Percentiles rank a stretch among this genome's conserved stretches.
Evolutionary conservation across 75 land plant species (phyloP).

Genomic region (Selaginella moellendorffii): DNA sequence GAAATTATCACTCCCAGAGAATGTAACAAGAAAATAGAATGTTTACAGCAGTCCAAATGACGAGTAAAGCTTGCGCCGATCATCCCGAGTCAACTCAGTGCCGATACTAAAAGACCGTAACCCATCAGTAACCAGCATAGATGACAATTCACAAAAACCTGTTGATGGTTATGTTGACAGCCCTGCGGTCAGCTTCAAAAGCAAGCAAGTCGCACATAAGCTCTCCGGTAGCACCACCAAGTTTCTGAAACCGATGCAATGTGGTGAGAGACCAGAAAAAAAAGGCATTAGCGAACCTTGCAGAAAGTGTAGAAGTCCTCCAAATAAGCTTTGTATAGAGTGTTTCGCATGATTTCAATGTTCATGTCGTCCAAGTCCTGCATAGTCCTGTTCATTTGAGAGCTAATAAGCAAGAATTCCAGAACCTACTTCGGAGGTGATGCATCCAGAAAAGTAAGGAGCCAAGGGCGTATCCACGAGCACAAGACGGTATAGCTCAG

Average conservation of each 20-base stretch:
- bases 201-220: constrained; percentile 93
- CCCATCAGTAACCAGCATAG: not conserved
- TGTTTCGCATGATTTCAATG: constrained; percentile 98
- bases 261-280: not conserved
- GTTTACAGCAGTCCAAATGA: constrained; percentile 90
- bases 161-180: constrained; percentile 91
- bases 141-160: constrained; percentile 28
- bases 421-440: constrained; percentile 80
- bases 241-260: constrained; percentile 37
- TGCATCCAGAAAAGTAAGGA: constrained; percentile 96
- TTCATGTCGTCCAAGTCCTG: constrained; percentile 99
- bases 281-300: constrained; percentile 35
- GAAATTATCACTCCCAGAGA: not conserved
- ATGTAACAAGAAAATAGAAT: not conserved
- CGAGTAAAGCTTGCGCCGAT: constrained; percentile 87
- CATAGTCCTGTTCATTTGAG: not conserved
- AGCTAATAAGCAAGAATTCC: too few species aligned
- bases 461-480: constrained; percentile 98
- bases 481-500: constrained; percentile 92
- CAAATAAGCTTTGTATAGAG: constrained; percentile 95
- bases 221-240: constrained; percentile 93
- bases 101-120: constrained; percentile 52
- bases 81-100: constrained; percentile 93
- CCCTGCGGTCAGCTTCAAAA: constrained; percentile 96
- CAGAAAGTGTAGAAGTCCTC: constrained; percentile 95